Percentiles rank a stretch among this genome's conserved stretches.
Evolutionary conservation across 1,284 basidiomycete species (phyloP).

Genomic region (Boletellus deceptivus): DNA sequence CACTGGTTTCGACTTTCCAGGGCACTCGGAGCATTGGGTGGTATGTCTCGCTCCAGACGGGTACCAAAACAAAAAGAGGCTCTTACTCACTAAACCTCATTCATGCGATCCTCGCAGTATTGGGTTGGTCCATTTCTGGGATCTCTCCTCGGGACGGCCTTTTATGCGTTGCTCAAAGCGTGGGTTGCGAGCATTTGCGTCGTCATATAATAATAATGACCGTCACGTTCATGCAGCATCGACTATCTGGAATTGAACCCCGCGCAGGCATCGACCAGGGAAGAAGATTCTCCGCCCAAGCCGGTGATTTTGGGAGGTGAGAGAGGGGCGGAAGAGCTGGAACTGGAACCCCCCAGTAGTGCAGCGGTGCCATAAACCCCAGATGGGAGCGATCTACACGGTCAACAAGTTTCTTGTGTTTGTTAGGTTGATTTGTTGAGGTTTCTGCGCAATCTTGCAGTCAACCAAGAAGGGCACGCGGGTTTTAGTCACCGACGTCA

Average conservation of each 20-base stretch:
- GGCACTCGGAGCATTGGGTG: conserved; percentile 56
- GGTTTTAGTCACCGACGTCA: no score
- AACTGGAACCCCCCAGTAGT: conserved; percentile 1
- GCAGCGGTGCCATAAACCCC: background rate
- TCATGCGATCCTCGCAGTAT: conserved; percentile 35
- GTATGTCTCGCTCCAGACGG: conserved; percentile 35
- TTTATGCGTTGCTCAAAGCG: conserved; percentile 61
- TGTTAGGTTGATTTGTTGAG: no score
- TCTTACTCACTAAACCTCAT: no score
- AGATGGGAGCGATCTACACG: background rate
- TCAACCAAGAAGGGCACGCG: no score
- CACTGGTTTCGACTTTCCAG: conserved; percentile 47
- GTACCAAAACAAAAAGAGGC: no score
- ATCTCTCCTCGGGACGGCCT: conserved; percentile 52
- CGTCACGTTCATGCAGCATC: conserved; percentile 16
- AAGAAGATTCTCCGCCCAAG: conserved; percentile 24
- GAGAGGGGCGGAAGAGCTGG: background rate
- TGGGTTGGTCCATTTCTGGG: conserved; percentile 66
- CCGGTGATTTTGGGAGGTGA: conserved; percentile 15
- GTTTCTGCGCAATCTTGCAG: no score
- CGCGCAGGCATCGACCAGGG: conserved; percentile 29
- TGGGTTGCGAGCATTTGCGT: conserved; percentile 31
- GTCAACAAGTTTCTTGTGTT: background rate
- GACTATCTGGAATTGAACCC: conserved; percentile 33
- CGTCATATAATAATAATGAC: conserved; percentile 1